phyloP scores from a whole-genome alignment of 192 early-diverging fungal genomes.

The Backusella liffmaniae region DNA sequence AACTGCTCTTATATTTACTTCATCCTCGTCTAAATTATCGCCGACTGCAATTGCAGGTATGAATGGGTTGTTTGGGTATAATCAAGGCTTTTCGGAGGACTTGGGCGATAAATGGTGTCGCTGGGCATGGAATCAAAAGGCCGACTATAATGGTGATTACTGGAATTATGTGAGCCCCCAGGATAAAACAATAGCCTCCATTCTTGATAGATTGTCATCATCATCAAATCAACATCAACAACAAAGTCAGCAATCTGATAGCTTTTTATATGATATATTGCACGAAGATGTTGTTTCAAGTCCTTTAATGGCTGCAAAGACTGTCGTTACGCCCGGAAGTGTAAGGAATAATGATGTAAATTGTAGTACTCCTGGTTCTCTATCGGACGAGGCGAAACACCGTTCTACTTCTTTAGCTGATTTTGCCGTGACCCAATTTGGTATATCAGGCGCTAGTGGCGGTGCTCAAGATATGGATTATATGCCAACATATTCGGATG shows the following conservation, averaged over 20 bases:
- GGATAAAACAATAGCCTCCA: conserved; percentile 5
- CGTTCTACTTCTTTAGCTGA: neutral
- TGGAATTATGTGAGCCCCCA: conserved; percentile 28
- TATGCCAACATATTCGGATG: neutral
- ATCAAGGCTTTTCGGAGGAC: conserved; percentile 30
- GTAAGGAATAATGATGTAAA: neutral
- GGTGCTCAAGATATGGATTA: neutral
- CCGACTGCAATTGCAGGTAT: conserved; percentile 26
- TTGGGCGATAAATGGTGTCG: conserved; percentile 33
- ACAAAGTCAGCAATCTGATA: neutral
- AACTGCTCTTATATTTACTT: conserved; percentile 19
- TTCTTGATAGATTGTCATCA: conserved; percentile 17
- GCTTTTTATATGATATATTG: conserved; percentile 16
- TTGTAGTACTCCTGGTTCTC: neutral
- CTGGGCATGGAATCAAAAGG: conserved; percentile 21
- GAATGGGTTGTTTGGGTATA: conserved; percentile 18
- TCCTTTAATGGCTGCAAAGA: conserved; percentile 27
- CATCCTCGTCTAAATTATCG: conserved; percentile 15
- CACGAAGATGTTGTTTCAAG: conserved; percentile 19
- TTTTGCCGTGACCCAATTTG: neutral
- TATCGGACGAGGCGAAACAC: neutral
- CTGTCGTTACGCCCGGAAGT: conserved; percentile 16
- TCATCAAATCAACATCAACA: neutral
- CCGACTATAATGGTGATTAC: conserved; percentile 1
- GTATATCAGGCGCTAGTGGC: neutral